These are phyloP conservation scores for Yamadazyma kanchanaburiensis DNA, from an alignment of 1,139 yeast species.

Conservation along the genomic window DNA sequence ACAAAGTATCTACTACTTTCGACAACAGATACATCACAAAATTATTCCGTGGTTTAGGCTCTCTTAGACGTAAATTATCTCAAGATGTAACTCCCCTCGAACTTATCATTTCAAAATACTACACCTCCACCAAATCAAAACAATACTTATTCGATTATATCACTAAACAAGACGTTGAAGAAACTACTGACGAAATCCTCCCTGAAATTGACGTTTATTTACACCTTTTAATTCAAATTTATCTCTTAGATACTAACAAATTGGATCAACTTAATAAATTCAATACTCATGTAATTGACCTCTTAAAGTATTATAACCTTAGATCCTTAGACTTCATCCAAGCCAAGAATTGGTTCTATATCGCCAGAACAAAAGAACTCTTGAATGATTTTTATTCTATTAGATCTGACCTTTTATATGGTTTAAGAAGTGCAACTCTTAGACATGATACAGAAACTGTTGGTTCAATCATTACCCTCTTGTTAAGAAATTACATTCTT, in stretches of 20 bases:
- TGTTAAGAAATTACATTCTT: conserved; percentile 75
- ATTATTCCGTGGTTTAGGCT: conserved; percentile 79
- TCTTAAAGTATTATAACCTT: conserved; percentile 65
- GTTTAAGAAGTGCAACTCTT: conserved; percentile 83
- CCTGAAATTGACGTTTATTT: conserved; percentile 83
- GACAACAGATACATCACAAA: conserved; percentile 88
- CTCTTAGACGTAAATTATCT: conserved; percentile 63
- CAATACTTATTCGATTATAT: conserved; percentile 40
- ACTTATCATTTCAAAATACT: conserved; percentile 49
- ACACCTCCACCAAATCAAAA: conserved; percentile 38
- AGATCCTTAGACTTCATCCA: conserved; percentile 83
- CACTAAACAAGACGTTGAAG: conserved; percentile 15
- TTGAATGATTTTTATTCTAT: conserved; percentile 55
- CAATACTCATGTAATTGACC: conserved; percentile 51
- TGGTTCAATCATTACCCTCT: conserved; percentile 78
- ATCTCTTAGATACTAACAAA: conserved; percentile 61
- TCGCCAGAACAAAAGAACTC: conserved; percentile 75
- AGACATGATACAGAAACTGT: conserved; percentile 92
- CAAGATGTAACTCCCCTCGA: conserved; percentile 45
- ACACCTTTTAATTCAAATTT: conserved; percentile 75
- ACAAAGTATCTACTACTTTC: conserved; percentile 69
- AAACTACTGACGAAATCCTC: conserved; percentile 22
- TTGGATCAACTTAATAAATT: conserved; percentile 49
- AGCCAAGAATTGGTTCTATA: conserved; percentile 93
- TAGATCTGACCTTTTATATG: conserved; percentile 67